Base-by-base conservation (phyloP, 1,139 yeast species). In the Lodderomyces pseudojiufengensis region DNA sequence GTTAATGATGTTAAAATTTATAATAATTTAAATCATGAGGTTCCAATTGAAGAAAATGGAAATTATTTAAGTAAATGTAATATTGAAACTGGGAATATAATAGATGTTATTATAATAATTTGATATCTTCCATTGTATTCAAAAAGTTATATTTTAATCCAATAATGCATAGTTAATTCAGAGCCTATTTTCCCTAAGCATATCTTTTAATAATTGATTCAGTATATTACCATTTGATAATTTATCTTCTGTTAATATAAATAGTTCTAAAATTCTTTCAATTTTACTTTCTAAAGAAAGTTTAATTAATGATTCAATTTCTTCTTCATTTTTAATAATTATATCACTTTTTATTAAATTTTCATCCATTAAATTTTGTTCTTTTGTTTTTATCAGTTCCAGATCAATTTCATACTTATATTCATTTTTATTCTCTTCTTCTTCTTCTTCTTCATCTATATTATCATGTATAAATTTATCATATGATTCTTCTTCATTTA, bases 31-130 rank as follows among this genome's bases (percentile, higher is more conserved):
- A 50, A 51, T 15, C 51, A 52, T 9, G 62, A 59, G 35, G 57
- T 66, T 3, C 47, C 46, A 3, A 15, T 40, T 2, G 49, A 42
- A 3, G 40, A 54, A 13, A 76, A 81, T 46, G 62, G 61, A 8
- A 60, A 70, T 26, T 83, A 78, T 48, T 58, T 84, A 42, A 78
- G 84, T 49, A 67, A 79, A 44, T 61, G 78, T 39, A 70, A 71
- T 36, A 76, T 84, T 30, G 84, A 79, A 50, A 84, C 92, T 1
- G 90, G 92, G 4, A 73, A 78, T 49, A 69, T 63, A 10, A 64
- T 78, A 33, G 71, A 68, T 45, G 70, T 83, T 54, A 63, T 76
- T 22, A 57, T 73, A 27, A 37, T 39, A 40, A 41, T 29, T 21
- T 32, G 50, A 43, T 12, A 35, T 29, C 36, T 49, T 52, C 18